phyloP scores from a whole-genome alignment of 2,329 filamentous ascomycete genomes.

The Alternaria rosae region DNA sequence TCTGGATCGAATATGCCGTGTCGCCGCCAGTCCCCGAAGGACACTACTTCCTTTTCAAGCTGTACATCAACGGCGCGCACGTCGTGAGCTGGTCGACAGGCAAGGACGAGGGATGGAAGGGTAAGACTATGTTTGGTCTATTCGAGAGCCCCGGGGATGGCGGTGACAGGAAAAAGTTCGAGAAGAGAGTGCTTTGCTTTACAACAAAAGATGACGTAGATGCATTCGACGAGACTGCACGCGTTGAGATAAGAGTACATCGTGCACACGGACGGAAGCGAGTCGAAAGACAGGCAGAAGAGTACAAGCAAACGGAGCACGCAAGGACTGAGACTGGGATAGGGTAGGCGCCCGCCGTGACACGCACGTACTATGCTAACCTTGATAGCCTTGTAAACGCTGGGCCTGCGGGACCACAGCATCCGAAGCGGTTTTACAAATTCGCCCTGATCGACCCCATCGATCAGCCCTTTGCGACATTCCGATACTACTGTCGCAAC shows the following conservation, averaged over 20 bases:
- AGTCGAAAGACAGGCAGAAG: conserved; percentile 37
- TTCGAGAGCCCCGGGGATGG: conserved; percentile 45
- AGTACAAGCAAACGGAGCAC: conserved; percentile 32
- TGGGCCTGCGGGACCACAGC: conserved; percentile 47
- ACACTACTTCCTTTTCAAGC: conserved; percentile 56
- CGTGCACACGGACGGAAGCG: conserved; percentile 52
- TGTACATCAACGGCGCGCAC: conserved; percentile 50
- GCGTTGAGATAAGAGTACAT: conserved; percentile 54
- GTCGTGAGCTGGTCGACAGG: conserved; percentile 56
- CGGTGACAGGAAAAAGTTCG: conserved; percentile 41
- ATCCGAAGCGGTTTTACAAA: conserved; percentile 56
- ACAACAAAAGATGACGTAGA: conserved; percentile 19
- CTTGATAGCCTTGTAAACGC: conserved; percentile 45
- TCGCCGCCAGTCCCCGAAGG: conserved; percentile 38
- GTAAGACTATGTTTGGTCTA: conserved; percentile 56
- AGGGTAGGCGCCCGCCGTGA: conserved; percentile 30
- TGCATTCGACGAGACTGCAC: conserved; percentile 32
- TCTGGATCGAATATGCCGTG: conserved; percentile 55
- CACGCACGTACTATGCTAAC: conserved; percentile 19
- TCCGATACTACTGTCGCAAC: conserved; percentile 52
- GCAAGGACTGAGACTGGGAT: conserved; percentile 31
- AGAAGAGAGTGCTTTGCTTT: conserved; percentile 55
- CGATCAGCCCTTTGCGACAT: conserved; percentile 57
- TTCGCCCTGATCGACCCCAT: conserved; percentile 59
- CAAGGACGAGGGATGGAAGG: conserved; percentile 52